These are phyloP conservation scores for Oldenlandia corymbosa DNA, from an alignment of 257 asterid genomes.

Conservation along the genomic window DNA sequence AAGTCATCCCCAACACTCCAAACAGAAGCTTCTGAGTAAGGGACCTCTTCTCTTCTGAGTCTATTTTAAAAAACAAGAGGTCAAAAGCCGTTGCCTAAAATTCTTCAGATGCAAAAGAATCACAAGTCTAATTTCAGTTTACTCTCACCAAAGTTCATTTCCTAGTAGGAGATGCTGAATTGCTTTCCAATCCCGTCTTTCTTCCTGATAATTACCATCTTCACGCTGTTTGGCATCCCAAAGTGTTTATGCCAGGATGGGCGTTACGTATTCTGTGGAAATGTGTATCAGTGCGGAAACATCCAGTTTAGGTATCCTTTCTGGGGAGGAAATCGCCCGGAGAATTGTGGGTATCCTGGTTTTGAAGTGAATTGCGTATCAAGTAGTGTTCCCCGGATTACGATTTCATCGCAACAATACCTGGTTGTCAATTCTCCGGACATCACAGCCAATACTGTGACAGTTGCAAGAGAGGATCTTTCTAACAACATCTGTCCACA, in stretches of 20 bases:
- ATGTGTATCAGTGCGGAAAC: constrained; percentile 27
- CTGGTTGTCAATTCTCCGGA: constrained; percentile 14
- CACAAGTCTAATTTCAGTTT: not conserved
- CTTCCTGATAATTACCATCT: constrained; percentile 8
- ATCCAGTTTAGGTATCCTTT: constrained; percentile 41
- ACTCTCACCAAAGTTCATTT: not conserved
- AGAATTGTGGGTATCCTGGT: constrained; percentile 47
- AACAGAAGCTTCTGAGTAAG: too few species aligned
- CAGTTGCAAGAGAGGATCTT: constrained; percentile 44
- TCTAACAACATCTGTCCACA: constrained; percentile 20
- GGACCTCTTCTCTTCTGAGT: too few species aligned
- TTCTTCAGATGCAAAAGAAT: too few species aligned
- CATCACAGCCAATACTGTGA: not conserved
- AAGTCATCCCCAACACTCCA: not conserved
- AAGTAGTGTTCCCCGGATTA: constrained; percentile 10
- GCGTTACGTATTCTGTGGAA: constrained; percentile 24
- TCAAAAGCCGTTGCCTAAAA: too few species aligned
- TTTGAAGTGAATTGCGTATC: constrained; percentile 36
- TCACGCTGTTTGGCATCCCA: constrained; percentile 23
- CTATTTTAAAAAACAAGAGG: not conserved
- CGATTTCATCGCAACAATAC: constrained; percentile 19
- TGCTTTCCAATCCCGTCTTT: constrained; percentile 9
- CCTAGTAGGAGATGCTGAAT: constrained; percentile 13
- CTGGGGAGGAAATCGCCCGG: constrained; percentile 36
- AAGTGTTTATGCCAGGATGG: constrained; percentile 21